Evolutionary conservation across 2,329 filamentous ascomycete genomes (phyloP).

Genomic region (Parascedosporium putredinis): DNA sequence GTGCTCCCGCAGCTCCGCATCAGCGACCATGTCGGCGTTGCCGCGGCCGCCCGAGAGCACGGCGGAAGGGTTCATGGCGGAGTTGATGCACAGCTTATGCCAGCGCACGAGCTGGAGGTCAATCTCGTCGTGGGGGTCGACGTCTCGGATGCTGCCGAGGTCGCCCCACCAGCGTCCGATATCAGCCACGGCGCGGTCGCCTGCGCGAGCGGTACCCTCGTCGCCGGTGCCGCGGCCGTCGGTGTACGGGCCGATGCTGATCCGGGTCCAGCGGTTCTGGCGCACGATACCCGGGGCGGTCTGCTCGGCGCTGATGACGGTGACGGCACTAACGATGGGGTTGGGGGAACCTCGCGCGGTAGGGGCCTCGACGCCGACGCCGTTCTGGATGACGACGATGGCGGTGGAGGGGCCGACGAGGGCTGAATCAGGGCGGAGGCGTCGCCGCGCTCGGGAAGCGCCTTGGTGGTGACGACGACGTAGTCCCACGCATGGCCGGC

Average conservation of each 20-base stretch:
- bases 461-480: constrained; percentile 61
- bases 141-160: constrained; percentile 53
- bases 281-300: constrained; percentile 49
- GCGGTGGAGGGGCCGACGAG: constrained; percentile 43
- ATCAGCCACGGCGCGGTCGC: constrained; percentile 11
- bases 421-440: constrained; percentile 52
- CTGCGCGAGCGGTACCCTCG: constrained; percentile 26
- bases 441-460: constrained; percentile 52
- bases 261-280: constrained; percentile 65
- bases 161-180: constrained; percentile 43
- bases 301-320: constrained; percentile 59
- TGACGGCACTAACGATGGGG: constrained; percentile 57
- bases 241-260: constrained; percentile 57
- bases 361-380: constrained; percentile 58
- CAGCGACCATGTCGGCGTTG: constrained; percentile 56
- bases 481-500: constrained; percentile 36
- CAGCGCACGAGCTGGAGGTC: constrained; percentile 61
- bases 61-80: constrained; percentile 62
- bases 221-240: constrained; percentile 33
- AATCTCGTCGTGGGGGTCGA: constrained; percentile 51
- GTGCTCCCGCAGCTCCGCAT: constrained; percentile 52
- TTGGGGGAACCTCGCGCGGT: constrained; percentile 47
- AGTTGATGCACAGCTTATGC: constrained; percentile 71
- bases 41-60: constrained; percentile 54
- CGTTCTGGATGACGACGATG: constrained; percentile 61